Base-by-base conservation (phyloP, 768 basidiomycete genomes). In the Aureoboletus auriporus region DNA sequence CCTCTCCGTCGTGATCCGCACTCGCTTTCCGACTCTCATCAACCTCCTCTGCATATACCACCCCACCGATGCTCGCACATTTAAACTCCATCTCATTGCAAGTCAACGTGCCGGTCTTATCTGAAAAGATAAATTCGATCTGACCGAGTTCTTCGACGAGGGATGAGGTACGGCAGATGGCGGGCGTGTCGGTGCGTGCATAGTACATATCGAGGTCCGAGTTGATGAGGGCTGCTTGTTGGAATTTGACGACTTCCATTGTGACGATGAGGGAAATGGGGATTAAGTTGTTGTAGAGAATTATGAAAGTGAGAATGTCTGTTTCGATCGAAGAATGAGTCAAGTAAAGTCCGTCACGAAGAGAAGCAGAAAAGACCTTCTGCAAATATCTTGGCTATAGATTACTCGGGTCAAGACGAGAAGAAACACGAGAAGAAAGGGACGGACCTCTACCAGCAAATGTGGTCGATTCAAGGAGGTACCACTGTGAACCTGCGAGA, bases 171-270 rank as follows among this genome's bases (percentile, higher is more conserved):
- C 95, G 83, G 61, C 96, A 98, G 20, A 98, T 75, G 0, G 96
- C 96, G 0, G 96, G 93, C 0, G 95, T 98, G 64, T 99, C 96
- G 0, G 95, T 96, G 50, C 74, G 83, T 10, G 86, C 82, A 66
- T 98, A 87, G 70, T 99, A 99, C 95, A 99, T 98, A 71, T 99
- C 96, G 43, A 95, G 80, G 68, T 95, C 96, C 23, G 82, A 93
- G 67, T 98, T 99, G 75, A 99, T 99, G 44, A 97, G 78, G 31
- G 90, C 87, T 1, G 96, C 94, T 71, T 98, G 96, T 66, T 96
- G 93, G 62, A 87, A 98, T 67, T 97, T 97, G 72, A 99, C 96
- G 30, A 98, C 89, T 73, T 99, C 96, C 88, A 98, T 98, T 4
- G 96, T 98, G 58, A 99, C 96, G 59, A 98, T 95, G 57, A 99